Base-by-base conservation (phyloP, 1,284 basidiomycete species). In the Apiotrichum akiyoshidainum region DNA sequence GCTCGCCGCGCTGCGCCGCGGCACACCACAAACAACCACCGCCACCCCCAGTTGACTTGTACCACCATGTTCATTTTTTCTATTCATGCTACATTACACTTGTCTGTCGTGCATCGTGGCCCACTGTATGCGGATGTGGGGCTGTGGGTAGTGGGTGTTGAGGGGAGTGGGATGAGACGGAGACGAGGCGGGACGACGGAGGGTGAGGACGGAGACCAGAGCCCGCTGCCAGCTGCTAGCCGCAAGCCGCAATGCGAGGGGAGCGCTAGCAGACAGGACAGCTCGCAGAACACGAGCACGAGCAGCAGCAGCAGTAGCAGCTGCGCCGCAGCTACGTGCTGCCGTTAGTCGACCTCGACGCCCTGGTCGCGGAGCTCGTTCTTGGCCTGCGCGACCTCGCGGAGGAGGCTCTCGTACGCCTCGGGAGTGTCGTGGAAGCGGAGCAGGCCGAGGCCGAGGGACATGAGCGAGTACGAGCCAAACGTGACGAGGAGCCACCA, bases 401-500 rank as follows among this genome's bases (percentile, higher is more conserved):
- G 68, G 61, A 89, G 78, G 39, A 89, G 75, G 67, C 86, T 85
- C 26, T 83, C 79, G 66, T 89, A 87, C n/a, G 88, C 87, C 61
- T 88, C 87, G 41, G 86, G 86, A 68, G 86, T 87, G 65, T 89
- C 87, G 68, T 83, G 79, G 69, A 89, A 87, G 9, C 84, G 85
- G 58, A 85, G 81, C 45, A 90, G 69, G 1, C 87, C 87, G 81
- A 84, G 84, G 12, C 88, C 88, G 37, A 90, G 81, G 2, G 85
- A 86, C 72, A 83, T 83, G 19, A 89, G 81, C 7, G 86, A 87
- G 70, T 88, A 89, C 1, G 87, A 83, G 11, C 88, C 87, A 61
- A 88, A 88, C 2, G 85, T 78, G 2, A 89, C 86, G 22, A 89
- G 81, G 21, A 88, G 70, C 87, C 87, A 89, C 85, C 86, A 90